A percentile compares a stretch with the other conserved stretches of the same genome.
Conservation (phyloP, 1,139 yeast species). For the Candida tunisiensis region DNA sequence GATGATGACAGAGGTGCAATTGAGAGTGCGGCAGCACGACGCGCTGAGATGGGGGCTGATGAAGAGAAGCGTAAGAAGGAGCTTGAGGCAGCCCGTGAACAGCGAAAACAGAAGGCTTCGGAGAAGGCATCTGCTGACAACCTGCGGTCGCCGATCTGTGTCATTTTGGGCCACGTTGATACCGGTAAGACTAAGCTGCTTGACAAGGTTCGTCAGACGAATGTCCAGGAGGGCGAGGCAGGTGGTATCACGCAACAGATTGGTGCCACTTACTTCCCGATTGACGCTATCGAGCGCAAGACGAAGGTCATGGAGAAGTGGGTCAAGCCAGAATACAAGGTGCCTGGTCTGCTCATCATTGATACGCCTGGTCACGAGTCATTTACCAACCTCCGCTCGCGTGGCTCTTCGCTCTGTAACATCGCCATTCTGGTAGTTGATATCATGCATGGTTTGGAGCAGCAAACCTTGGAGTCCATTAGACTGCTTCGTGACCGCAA, state of each 20-base stretch:
- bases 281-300: constrained; percentile 79
- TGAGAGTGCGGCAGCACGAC: constrained; percentile 2
- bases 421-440: constrained; percentile 97
- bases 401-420: constrained; percentile 98
- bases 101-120: constrained; percentile 22
- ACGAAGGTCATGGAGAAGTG: constrained; percentile 80
- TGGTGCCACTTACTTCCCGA: constrained; percentile 99
- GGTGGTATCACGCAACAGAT: constrained; percentile 99
- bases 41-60: constrained; percentile 5
- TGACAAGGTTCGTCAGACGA: constrained; percentile 95
- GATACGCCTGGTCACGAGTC: constrained; percentile 99
- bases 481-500: constrained; percentile 85
- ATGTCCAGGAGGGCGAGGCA: constrained; percentile 99
- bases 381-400: constrained; percentile 88
- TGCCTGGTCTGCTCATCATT: constrained; percentile 89
- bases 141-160: constrained; percentile 95
- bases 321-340: constrained; percentile 71
- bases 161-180: constrained; percentile 98
- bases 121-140: constrained; percentile 23
- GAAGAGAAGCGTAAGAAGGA: constrained; percentile 13
- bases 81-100: constrained; percentile 22
- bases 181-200: constrained; percentile 96
- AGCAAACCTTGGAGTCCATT: constrained; percentile 89
- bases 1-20: constrained; percentile 9
- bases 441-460: constrained; percentile 98